Conservation (phyloP, 495 filamentous ascomycete species). For the Lophium mytilinum region DNA sequence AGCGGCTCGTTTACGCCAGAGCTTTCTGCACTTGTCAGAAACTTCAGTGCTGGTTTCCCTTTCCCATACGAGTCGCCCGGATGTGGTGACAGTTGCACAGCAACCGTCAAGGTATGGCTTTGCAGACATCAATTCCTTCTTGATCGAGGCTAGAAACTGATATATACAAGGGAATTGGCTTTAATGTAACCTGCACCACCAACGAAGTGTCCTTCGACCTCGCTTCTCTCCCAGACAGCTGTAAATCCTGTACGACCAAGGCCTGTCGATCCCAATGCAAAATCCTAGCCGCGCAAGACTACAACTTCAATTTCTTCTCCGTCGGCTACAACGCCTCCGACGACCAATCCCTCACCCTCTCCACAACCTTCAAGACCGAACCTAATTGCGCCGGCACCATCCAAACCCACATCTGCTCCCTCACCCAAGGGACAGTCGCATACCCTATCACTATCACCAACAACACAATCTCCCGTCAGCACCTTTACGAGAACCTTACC, state of each 20-base stretch:
- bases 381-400: constrained; percentile 8
- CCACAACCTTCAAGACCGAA: constrained; percentile 2
- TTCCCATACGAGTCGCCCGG: not conserved
- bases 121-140: not conserved
- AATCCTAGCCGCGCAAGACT: not conserved
- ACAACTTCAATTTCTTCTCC: constrained; percentile 13
- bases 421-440: constrained; percentile 1
- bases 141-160: not conserved
- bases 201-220: constrained; percentile 6
- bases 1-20: constrained; percentile 1
- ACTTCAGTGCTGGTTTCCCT: not conserved
- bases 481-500: not conserved
- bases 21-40: constrained; percentile 1
- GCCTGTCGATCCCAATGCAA: not conserved
- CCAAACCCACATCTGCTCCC: constrained; percentile 7
- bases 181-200: constrained; percentile 5
- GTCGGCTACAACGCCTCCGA: constrained; percentile 1
- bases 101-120: constrained; percentile 11
- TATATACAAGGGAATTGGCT: constrained; percentile 4
- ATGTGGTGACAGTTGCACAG: constrained; percentile 10
- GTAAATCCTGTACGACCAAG: constrained; percentile 4
- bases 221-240: constrained; percentile 2
- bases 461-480: not conserved
- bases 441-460: constrained; percentile 5
- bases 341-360: constrained; percentile 1